A percentile compares a stretch with the other conserved stretches of the same genome.
Evolutionary conservation across 148 eudicot genomes (phyloP).

Genomic region (Suaeda aralocaspica): DNA sequence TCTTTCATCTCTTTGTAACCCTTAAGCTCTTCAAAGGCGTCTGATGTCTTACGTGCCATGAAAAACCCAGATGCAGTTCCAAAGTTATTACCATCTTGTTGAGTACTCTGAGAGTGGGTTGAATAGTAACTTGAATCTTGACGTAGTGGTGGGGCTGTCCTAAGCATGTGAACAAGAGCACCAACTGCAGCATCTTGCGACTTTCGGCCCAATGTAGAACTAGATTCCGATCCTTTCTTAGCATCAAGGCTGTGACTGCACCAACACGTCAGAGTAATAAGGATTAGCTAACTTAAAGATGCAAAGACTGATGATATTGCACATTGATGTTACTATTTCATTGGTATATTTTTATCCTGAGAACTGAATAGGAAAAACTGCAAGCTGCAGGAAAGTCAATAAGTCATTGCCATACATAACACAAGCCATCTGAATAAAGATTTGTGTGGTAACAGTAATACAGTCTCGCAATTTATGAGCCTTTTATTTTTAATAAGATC

Average conservation of each 20-base stretch:
- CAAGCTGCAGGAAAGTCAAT: neutral
- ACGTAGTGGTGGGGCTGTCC: slow-evolving; percentile 83
- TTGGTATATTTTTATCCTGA: neutral
- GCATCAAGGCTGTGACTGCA: slow-evolving; percentile 56
- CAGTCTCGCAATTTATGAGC: neutral
- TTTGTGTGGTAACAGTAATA: neutral
- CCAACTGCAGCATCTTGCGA: slow-evolving; percentile 92
- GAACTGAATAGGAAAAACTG: neutral
- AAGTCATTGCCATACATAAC: neutral
- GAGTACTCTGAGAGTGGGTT: slow-evolving; percentile 38
- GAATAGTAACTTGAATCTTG: slow-evolving; percentile 68
- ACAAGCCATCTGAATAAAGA: neutral
- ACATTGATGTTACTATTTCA: neutral
- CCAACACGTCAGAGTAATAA: slow-evolving; percentile 14
- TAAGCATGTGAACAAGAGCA: slow-evolving; percentile 77
- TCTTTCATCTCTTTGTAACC: slow-evolving; percentile 67
- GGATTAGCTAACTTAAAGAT: slow-evolving; percentile 2
- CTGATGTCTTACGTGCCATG: slow-evolving; percentile 61
- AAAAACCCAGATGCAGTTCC: slow-evolving; percentile 52
- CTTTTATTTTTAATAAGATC: neutral
- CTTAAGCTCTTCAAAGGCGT: slow-evolving; percentile 84
- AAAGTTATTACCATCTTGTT: slow-evolving; percentile 36
- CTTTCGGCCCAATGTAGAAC: slow-evolving; percentile 43
- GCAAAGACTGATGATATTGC: neutral
- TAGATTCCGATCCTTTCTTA: slow-evolving; percentile 41